phyloP scores from a whole-genome alignment of 768 basidiomycete genomes.

The Kwoniella bestiolae region DNA sequence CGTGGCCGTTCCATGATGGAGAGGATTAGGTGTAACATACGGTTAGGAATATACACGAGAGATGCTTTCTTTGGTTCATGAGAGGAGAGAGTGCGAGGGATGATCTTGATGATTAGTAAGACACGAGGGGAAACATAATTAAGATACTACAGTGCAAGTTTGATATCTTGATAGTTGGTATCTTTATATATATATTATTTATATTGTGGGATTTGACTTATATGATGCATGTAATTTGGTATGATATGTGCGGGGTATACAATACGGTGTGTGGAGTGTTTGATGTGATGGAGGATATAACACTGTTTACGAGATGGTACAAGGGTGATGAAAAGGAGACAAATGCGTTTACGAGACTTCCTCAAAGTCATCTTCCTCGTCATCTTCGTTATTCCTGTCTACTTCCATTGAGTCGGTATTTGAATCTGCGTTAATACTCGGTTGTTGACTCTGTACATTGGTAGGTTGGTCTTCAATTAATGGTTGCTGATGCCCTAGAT shows the following conservation, averaged over 20 bases:
- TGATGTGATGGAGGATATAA: background rate
- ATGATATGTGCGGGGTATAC: slow-evolving; percentile 13
- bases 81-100: background rate
- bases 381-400: slow-evolving; percentile 25
- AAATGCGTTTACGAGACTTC: slow-evolving; percentile 17
- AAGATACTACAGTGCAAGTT: background rate
- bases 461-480: background rate
- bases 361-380: slow-evolving; percentile 34
- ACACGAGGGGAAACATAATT: too few species aligned
- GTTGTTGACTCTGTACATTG: too few species aligned
- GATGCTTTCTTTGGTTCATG: too few species aligned
- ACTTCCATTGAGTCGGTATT: slow-evolving; percentile 11
- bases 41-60: background rate
- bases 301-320: background rate
- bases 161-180: background rate
- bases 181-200: background rate
- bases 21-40: slow-evolving; percentile 44
- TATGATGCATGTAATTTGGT: slow-evolving; percentile 12
- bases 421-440: background rate
- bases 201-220: background rate
- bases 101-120: background rate
- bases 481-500: background rate
- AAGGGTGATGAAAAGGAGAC: background rate
- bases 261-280: too few species aligned
- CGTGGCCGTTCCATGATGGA: slow-evolving; percentile 58